phyloP scores from a whole-genome alignment of 164 flowering plant species.

The Platanus orientalis region DNA sequence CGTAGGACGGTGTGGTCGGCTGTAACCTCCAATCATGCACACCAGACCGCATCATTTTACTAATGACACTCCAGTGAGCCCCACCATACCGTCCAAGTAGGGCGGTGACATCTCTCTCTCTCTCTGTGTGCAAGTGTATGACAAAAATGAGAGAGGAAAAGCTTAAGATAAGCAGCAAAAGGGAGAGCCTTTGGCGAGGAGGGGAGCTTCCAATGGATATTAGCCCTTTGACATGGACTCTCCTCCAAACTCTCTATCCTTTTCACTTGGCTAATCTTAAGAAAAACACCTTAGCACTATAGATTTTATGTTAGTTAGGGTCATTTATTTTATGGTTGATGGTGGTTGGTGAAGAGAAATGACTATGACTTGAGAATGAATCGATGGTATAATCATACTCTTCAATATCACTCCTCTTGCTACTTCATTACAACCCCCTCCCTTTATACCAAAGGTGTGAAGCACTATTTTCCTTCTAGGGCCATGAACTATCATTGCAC shows the following conservation, averaged over 20 bases:
- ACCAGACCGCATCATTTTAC: too few species aligned
- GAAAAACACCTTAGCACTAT: background rate
- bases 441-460: constrained; percentile 7
- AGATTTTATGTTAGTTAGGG: background rate
- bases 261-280: constrained; percentile 6
- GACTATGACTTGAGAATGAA: background rate
- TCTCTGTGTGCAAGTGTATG: too few species aligned
- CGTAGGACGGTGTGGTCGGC: too few species aligned
- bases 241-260: background rate
- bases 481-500: constrained; percentile 12
- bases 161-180: constrained; percentile 24
- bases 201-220: constrained; percentile 11
- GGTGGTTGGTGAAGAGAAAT: constrained; percentile 19
- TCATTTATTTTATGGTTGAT: constrained; percentile 8
- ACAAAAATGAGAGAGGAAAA: constrained; percentile 6
- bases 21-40: too few species aligned
- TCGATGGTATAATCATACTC: constrained; percentile 9
- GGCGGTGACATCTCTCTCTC: too few species aligned
- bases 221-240: constrained; percentile 15
- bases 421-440: background rate
- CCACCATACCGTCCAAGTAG: too few species aligned
- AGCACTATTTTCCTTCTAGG: constrained; percentile 10
- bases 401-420: constrained; percentile 15
- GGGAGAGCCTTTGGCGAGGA: constrained; percentile 19
- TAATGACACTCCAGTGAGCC: too few species aligned